Percentiles rank a stretch among this genome's conserved stretches.
Conservation (phyloP, 2,329 filamentous ascomycete species). For the Colletotrichum eleusines region DNA sequence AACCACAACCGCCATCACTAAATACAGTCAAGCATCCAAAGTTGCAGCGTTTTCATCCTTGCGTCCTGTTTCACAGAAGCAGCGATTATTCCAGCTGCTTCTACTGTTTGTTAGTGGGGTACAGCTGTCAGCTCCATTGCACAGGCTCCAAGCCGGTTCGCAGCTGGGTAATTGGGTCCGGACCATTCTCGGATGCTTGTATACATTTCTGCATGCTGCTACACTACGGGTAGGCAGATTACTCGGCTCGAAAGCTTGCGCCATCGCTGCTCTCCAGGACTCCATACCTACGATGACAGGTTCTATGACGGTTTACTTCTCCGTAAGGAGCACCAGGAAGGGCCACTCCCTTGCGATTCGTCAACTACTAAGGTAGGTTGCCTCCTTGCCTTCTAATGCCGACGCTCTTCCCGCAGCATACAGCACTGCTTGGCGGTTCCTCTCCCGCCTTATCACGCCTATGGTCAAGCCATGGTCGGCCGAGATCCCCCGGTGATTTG, state of each 20-base stretch:
- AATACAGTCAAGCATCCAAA: neutral
- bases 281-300: neutral
- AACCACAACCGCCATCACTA: neutral
- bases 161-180: neutral
- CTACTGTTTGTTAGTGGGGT: conserved; percentile 2
- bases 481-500: neutral
- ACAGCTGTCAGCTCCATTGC: neutral
- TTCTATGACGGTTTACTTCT: neutral
- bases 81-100: conserved; percentile 12
- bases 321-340: neutral
- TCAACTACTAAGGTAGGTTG: neutral
- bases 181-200: neutral
- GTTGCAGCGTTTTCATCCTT: neutral
- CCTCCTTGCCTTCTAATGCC: neutral
- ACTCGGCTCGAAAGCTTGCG: neutral
- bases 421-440: neutral
- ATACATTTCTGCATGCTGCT: neutral
- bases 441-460: neutral
- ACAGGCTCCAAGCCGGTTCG: neutral
- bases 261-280: neutral
- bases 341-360: neutral
- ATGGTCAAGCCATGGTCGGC: neutral
- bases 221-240: neutral
- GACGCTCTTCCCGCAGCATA: neutral
- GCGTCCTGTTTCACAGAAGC: conserved; percentile 3